phyloP scores from a whole-genome alignment of 129 eudicot genomes.

The Ambrosia trifida region DNA sequence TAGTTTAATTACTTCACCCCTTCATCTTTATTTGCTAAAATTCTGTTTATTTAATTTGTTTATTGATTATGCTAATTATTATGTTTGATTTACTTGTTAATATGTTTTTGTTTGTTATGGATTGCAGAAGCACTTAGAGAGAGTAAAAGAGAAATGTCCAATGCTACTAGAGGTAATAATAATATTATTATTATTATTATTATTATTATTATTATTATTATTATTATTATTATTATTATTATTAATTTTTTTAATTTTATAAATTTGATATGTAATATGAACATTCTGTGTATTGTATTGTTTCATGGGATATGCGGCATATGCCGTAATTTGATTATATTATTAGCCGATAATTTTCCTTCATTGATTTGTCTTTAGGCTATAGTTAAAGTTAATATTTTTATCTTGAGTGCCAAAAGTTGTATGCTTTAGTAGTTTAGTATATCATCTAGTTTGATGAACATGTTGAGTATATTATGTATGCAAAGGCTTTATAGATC shows the following conservation, averaged over 20 bases:
- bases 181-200: too few species aligned
- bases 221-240: too few species aligned
- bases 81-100: neutral
- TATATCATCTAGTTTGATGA: slow-evolving; percentile 10
- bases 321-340: neutral
- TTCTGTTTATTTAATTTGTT: neutral
- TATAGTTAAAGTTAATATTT: neutral
- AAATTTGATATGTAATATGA: too few species aligned
- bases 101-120: slow-evolving; percentile 8
- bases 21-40: neutral
- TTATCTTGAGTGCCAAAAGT: slow-evolving; percentile 2
- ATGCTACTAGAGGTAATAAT: slow-evolving; percentile 98
- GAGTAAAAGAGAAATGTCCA: slow-evolving; percentile 92
- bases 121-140: slow-evolving; percentile 84
- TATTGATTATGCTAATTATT: neutral
- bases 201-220: too few species aligned
- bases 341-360: neutral
- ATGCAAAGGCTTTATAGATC: neutral
- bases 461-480: slow-evolving; percentile 1
- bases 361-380: neutral
- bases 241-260: neutral
- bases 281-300: too few species aligned
- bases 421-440: neutral
- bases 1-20: slow-evolving; percentile 4
- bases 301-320: too few species aligned